phyloP scores from a whole-genome alignment of 805 yeast genomes.

The Myxozyma sirexii region DNA sequence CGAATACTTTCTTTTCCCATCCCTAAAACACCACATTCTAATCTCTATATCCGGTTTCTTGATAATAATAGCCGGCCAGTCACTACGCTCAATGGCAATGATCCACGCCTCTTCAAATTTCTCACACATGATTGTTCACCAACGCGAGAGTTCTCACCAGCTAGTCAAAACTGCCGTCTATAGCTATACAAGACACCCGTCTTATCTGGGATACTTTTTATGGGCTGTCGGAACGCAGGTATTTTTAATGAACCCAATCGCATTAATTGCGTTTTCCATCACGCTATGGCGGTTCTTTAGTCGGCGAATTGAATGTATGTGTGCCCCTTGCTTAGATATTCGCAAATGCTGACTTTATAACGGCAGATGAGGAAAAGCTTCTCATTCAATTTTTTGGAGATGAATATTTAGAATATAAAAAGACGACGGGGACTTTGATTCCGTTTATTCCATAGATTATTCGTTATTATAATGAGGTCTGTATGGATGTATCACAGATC shows the following conservation, averaged over 20 bases:
- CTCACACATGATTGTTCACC: slow-evolving; percentile 71
- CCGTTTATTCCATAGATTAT: slow-evolving; percentile 59
- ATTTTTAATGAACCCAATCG: slow-evolving; percentile 64
- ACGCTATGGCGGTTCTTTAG: slow-evolving; percentile 71
- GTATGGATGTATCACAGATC: no score
- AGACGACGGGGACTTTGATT: slow-evolving; percentile 57
- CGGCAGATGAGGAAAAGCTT: slow-evolving; percentile 61
- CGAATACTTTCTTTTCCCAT: slow-evolving; percentile 50
- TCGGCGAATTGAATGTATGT: slow-evolving; percentile 55
- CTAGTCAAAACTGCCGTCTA: slow-evolving; percentile 79
- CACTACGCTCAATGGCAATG: slow-evolving; percentile 76
- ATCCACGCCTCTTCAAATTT: slow-evolving; percentile 83
- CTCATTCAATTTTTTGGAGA: slow-evolving; percentile 71
- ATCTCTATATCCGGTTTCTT: slow-evolving; percentile 50
- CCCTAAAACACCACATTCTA: slow-evolving; percentile 38
- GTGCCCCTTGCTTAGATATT: not conserved
- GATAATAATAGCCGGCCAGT: slow-evolving; percentile 63
- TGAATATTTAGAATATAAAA: slow-evolving; percentile 59
- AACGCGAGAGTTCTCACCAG: slow-evolving; percentile 57
- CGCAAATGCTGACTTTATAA: not conserved
- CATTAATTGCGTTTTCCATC: slow-evolving; percentile 55
- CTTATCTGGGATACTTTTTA: slow-evolving; percentile 87
- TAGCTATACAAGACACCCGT: slow-evolving; percentile 69
- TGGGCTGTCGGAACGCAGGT: slow-evolving; percentile 92
- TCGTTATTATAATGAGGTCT: no score